These are phyloP conservation scores for Enterocytospora artemiae DNA, from an alignment of 371 early-diverging fungal genomes.

Conservation along the genomic window DNA sequence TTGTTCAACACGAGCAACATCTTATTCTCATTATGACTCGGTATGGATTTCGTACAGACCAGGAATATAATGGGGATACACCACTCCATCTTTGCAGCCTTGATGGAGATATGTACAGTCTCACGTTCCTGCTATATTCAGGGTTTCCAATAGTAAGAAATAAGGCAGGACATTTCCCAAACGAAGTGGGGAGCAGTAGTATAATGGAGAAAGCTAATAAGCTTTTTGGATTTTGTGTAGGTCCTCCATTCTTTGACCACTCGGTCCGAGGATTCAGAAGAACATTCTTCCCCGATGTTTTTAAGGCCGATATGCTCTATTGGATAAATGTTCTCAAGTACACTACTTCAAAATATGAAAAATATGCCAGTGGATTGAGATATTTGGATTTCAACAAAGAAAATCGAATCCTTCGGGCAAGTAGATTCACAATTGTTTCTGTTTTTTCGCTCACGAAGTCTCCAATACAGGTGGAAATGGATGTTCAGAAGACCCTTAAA, in stretches of 20 bases:
- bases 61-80: conserved; percentile 33
- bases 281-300: background rate
- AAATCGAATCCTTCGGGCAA: background rate
- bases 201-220: background rate
- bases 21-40: conserved; percentile 22
- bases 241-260: background rate
- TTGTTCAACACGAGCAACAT: conserved; percentile 21
- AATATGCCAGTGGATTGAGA: conserved; percentile 7
- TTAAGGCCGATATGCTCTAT: background rate
- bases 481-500: too few species aligned
- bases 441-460: conserved; percentile 6
- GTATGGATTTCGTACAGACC: conserved; percentile 14
- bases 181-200: conserved; percentile 8
- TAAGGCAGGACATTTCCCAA: background rate
- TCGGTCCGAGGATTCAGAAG: background rate
- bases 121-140: conserved; percentile 11
- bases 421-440: conserved; percentile 9
- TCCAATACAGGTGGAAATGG: conserved; percentile 4
- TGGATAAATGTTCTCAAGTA: conserved; percentile 3
- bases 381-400: conserved; percentile 16
- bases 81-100: conserved; percentile 29
- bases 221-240: conserved; percentile 10
- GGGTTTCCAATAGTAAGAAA: conserved; percentile 13
- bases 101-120: background rate
- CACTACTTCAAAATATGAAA: background rate